Evolutionary conservation across 1,284 basidiomycete species (phyloP), one percentile per base, ranked within the genome.

Genomic region (Coniferiporia sulphurascens): DNA sequence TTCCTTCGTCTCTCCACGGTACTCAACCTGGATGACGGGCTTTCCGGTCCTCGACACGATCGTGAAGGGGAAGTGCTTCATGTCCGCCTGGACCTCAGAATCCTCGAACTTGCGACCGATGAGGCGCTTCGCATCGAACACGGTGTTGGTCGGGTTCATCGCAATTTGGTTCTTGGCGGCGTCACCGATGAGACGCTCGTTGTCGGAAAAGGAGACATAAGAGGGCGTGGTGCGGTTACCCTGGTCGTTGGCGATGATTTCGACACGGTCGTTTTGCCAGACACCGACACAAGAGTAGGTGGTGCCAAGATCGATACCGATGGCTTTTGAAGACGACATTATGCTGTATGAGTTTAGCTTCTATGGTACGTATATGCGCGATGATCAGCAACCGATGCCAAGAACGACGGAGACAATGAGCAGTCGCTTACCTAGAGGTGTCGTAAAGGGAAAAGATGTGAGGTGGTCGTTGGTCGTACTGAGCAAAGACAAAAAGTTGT

Each of bases 201-300:
- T 87, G 72, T 96, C 93, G 68, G 90, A 91, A 82, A 95, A 95
- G 50, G 91, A 89, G 73, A 95, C 93, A 73, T 94, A 95, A 7
- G 93, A 97, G 45, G 94, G 95, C 15, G 95, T 97, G 34, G 94
- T 97, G 62, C 94, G 89, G 82, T 97, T 97, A 74, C 95, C 94
- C 82, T 96, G 95, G 81, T 97, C 95, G 77, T 96, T 95, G 78
- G 92, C 90, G 73, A 94, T 95, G 79, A 96, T 96, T 80, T 98
- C 95, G 66, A 98, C 95, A 71, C 95, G 92, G 82, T 98, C 95
- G 69, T 97, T 94, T 80, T 95, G 91, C 95, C 95, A 98, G 66
- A 97, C 94, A 82, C 91, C 95, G 68, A 95, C 87, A 72, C 87
- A 89, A 17, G 89, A 74, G 34, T 61, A 32, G 50, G 87, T 90